Percentiles rank a stretch among this genome's conserved stretches.
Conservation (phyloP, 768 basidiomycete genomes). For the Calocybe gangraenosa region DNA sequence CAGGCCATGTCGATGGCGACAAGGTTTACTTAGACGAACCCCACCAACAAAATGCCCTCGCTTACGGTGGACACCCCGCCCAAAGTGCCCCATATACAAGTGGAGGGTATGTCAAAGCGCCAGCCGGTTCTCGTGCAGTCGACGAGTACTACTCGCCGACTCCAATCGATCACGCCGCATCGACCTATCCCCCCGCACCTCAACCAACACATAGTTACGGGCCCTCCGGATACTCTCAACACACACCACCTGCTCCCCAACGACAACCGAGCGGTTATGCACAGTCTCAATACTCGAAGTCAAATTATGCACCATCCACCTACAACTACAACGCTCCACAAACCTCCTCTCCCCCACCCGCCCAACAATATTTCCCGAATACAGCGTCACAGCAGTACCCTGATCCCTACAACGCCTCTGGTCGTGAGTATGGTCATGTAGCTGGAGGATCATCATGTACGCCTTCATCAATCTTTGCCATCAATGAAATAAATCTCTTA, state of each 20-base stretch:
- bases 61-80: constrained; percentile 28
- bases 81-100: constrained; percentile 31
- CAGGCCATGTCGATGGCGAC: constrained; percentile 52
- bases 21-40: constrained; percentile 54
- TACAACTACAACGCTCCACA: constrained; percentile 24
- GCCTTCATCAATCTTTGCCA: constrained; percentile 17
- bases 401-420: constrained; percentile 28
- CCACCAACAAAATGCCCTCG: constrained; percentile 22
- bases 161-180: constrained; percentile 20
- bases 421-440: constrained; percentile 48
- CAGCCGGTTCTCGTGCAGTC: constrained; percentile 62
- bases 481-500: constrained; percentile 3
- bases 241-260: constrained; percentile 12
- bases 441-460: constrained; percentile 52
- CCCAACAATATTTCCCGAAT: constrained; percentile 31
- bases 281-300: constrained; percentile 22
- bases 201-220: constrained; percentile 38
- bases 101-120: constrained; percentile 64
- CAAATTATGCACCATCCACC: constrained; percentile 22
- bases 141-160: constrained; percentile 66
- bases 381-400: constrained; percentile 29
- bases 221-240: constrained; percentile 9
- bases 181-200: constrained; percentile 43
- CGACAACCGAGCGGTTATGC: constrained; percentile 20
- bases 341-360: constrained; percentile 24